phyloP scores from a whole-genome alignment of 371 early-diverging fungal species.

The Mucor indicus region DNA sequence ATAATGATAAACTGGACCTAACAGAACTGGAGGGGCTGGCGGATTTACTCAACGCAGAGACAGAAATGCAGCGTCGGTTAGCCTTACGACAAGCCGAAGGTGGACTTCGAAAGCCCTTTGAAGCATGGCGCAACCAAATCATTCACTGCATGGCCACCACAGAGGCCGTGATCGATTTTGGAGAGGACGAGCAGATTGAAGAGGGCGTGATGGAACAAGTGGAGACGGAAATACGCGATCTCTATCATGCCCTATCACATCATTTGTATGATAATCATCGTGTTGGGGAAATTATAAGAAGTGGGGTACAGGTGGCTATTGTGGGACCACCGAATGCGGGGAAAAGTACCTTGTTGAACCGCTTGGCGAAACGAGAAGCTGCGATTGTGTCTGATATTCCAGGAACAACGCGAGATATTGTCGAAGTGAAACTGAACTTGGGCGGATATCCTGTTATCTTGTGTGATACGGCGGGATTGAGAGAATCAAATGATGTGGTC shows the following conservation, averaged over 20 bases:
- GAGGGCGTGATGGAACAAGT: constrained; percentile 57
- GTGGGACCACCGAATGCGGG: constrained; percentile 84
- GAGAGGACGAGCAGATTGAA: constrained; percentile 82
- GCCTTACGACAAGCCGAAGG: constrained; percentile 78
- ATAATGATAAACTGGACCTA: constrained; percentile 76
- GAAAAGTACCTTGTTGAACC: constrained; percentile 76
- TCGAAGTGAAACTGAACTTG: constrained; percentile 71
- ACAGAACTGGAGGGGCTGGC: constrained; percentile 79
- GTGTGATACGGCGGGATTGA: constrained; percentile 79
- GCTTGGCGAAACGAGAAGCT: constrained; percentile 68
- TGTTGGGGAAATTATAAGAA: constrained; percentile 74
- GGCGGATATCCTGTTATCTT: constrained; percentile 76
- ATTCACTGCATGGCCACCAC: constrained; percentile 64
- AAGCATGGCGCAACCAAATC: constrained; percentile 61
- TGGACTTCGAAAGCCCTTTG: constrained; percentile 59
- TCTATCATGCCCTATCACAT: constrained; percentile 31
- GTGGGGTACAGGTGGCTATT: constrained; percentile 72
- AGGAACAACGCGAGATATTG: constrained; percentile 81
- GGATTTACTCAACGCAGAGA: constrained; percentile 81
- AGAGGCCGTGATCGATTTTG: constrained; percentile 83
- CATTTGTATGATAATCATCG: constrained; percentile 67
- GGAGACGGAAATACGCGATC: constrained; percentile 4
- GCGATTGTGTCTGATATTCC: constrained; percentile 81
- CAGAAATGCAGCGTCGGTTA: constrained; percentile 69
- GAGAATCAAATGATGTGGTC: constrained; percentile 60